Base-by-base conservation (phyloP, 2,329 filamentous ascomycete genomes). In the Ophiostoma sp. region DNA sequence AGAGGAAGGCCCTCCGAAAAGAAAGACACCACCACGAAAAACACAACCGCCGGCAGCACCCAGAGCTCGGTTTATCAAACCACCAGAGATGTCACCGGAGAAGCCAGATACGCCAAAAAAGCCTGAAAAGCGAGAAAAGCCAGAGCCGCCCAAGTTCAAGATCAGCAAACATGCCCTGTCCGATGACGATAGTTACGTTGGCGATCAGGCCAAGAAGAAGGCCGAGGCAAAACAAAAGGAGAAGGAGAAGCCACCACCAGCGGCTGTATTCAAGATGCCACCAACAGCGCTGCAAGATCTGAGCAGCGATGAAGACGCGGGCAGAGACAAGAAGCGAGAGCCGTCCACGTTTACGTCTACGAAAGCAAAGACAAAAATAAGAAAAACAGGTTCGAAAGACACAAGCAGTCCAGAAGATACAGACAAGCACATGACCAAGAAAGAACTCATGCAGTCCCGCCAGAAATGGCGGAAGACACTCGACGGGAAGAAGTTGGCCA, bases 91-190 rank as follows among this genome's bases (percentile, higher is more conserved):
- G 57, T 50, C 70, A 1, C 45, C 57, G 3, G 57, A 55, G 42
- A 33, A 25, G 63, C 45, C 57, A 7, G 57, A 64, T 2, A n/a
- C 66, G 12, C 45, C 57, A 3, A 31, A 64, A 28, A 33, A 19
- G 52, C 28, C 63, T 33, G 22, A 52, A 7, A n/a, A 33, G n/a
- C n/a, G n/a, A 3, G 42, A 64, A 28, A 33, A 19, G 52, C 28
- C 63, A 7, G 17, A 33, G 15, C 52, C 48, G 39, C 57, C 72
- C 0, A 72, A 69, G 48, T 75, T 76, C 48, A 73, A 74, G 61
- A 28, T n/a, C 36, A 73, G 36, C 69, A 68, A 68, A 31, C 66
- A 50, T 42, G 72, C 42, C 15, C 22, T 22, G 7, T 64, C 64
- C 0, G 69, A 66, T 1, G 72, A 73, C 19, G 59, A 57, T 1